Evolutionary conservation across 257 asterid genomes (phyloP).

Genomic region (Solanum gracilifrons): DNA sequence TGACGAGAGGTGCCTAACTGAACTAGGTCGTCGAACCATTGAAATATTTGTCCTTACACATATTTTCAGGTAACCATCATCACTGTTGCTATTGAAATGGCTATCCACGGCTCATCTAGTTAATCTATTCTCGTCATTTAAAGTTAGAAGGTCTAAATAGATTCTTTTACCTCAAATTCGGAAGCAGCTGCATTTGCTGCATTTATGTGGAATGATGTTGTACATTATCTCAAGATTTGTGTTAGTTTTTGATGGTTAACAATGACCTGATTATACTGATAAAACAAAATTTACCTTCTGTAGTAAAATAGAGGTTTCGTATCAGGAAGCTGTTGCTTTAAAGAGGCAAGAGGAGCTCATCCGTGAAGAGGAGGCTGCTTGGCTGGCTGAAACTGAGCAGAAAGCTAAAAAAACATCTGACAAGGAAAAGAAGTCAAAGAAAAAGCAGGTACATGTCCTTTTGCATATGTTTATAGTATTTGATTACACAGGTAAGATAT

Average conservation of each 20-base stretch:
- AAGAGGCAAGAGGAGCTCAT: constrained; percentile 94
- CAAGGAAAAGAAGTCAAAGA: constrained; percentile 61
- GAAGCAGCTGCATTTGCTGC: not conserved
- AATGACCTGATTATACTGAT: not conserved
- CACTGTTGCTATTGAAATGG: not conserved
- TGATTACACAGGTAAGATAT: not conserved
- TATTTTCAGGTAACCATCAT: constrained; percentile 56
- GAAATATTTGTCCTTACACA: constrained; percentile 81
- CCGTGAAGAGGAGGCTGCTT: constrained; percentile 87
- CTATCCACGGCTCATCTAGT: not conserved
- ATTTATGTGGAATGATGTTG: not conserved
- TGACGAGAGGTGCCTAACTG: constrained; percentile 89
- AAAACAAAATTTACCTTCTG: not conserved
- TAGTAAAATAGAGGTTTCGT: constrained; percentile 84
- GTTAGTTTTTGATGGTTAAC: not conserved
- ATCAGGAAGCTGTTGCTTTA: constrained; percentile 83
- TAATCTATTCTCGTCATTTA: not conserved
- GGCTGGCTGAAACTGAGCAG: constrained; percentile 72
- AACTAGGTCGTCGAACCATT: constrained; percentile 89
- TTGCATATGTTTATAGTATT: not conserved
- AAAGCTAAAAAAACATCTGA: constrained; percentile 56
- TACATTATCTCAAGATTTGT: not conserved
- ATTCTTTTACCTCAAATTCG: not conserved
- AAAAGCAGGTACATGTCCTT: constrained; percentile 38
- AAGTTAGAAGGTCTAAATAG: not conserved